These are phyloP conservation scores for Antitrichia curtipendula DNA, from an alignment of 225 moss, liverwort and hornwort genomes.

Conservation along the genomic window DNA sequence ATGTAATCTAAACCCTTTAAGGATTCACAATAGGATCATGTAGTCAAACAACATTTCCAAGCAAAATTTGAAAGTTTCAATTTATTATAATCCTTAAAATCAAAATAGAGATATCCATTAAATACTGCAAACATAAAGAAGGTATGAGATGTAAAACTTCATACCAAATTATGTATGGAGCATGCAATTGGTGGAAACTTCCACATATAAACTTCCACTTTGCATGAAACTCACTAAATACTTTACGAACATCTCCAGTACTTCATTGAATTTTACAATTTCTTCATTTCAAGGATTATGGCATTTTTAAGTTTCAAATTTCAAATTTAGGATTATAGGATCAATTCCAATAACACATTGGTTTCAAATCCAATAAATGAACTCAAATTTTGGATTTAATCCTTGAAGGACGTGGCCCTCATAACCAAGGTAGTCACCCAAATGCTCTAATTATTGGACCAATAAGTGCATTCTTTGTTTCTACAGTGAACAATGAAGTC, in stretches of 20 bases:
- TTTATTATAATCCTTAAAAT: background rate
- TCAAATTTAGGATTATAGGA: fast-evolving
- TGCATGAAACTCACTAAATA: background rate
- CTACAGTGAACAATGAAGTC: no score
- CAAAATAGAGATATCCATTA: background rate
- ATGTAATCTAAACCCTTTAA: background rate
- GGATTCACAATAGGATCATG: background rate
- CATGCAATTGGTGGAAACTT: background rate
- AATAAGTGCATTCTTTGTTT: background rate
- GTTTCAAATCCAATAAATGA: background rate
- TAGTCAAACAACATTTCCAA: background rate
- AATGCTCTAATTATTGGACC: background rate
- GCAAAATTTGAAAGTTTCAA: background rate
- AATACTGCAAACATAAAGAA: background rate
- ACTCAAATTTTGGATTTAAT: background rate
- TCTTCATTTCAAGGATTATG: background rate
- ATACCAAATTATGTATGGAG: background rate
- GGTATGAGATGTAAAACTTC: background rate
- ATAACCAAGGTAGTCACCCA: no score
- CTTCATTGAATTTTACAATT: background rate
- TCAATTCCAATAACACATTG: background rate
- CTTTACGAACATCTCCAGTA: background rate
- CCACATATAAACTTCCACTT: background rate
- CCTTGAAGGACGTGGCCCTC: no score
- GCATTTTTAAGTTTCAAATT: background rate